Evolutionary conservation across 1,139 yeast species (phyloP), one percentile per base, ranked within the genome.

Genomic region (Candida anutae): DNA sequence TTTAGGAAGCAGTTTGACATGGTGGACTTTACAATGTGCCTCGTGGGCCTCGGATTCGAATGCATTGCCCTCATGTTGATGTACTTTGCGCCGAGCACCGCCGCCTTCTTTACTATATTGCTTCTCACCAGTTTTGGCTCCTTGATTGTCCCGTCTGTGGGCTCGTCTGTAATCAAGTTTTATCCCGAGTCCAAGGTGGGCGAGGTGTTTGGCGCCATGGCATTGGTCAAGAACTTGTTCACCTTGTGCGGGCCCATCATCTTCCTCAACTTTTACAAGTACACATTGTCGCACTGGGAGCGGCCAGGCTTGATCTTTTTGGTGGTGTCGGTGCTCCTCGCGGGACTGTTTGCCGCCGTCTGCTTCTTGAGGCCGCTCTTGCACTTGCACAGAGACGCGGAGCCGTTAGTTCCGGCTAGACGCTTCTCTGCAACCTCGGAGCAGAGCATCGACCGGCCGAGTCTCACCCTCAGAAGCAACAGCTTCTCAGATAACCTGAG

Each of bases 181-280:
- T 64, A 62, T 28, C 59, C 62, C 3, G 58, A 60, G 16, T 58
- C 60, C 13, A 58, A 56, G 35, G 57, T 67, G 4, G 78, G 79
- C 9, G 74, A 70, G 40, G 58, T 69, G 30, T 70, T 70, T 45
- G 77, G 77, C 2, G 73, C 69, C 2, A 47, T 71, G 32, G 69
- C 77, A 0, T 41, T 71, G 22, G 40, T 68, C 15, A 56, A 67
- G 40, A 68, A 68, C 32, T 27, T 58, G 2, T 48, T 61, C 3
- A 48, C 51, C 44, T 39, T 69, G 13, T 32, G 61, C 3, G 39
- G 55, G 2, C 77, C 77, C 0, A 47, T 64, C 8, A 17, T 55
- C 0, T 40, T 67, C 26, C 45, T 70, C 22, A 49, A 53, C 9
- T 27, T 69, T 14, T 72, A 71, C 45, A 61, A 39, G 32, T 31